Evolutionary conservation across 2,329 filamentous ascomycete genomes (phyloP), one percentile per base, ranked within the genome.

Genomic region (Ophiostoma pallidulum): DNA sequence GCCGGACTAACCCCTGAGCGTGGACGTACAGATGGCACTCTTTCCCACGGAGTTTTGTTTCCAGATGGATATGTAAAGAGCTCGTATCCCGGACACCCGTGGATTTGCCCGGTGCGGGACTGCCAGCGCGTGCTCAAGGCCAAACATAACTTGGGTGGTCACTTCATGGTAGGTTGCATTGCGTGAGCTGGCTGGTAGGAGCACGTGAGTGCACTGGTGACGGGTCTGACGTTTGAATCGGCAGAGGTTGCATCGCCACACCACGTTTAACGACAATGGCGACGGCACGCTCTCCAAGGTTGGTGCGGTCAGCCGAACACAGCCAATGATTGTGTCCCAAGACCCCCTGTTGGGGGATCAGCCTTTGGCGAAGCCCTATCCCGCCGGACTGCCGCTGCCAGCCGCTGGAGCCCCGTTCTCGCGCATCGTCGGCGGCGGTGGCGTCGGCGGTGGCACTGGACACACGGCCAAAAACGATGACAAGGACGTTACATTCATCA

Each of bases 281-380:
- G 59, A 63, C 26, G 61, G 61, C 1, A 64, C 60, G 1, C 37
- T 62, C 4, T 57, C 59, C 12, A 24, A 50, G 2, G 43, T 58
- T 5, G 56, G 57, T n/a, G 12, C 8, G 12, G 19, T 49, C 10
- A 8, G 42, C 4, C 19, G 18, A 9, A 41, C 16, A 2, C 53
- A 54, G 6, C 46, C 56, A 6, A 41, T 58, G 12, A 51, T 63
- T 5, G 47, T 60, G 4, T 59, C 59, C 4, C 45, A 50, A 19
- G 47, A 48, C n/a, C 51, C 1, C 46, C 55, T 4, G 40, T 53
- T 0, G 48, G 28, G 1, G 53, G 53, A 14, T 45, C 48, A 41
- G 35, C 49, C 53, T 0, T 28, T 28, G 24, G 24, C 5, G 24
- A 28, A 5, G 10, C 24, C 24, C 24, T 28, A 6, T 28, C 24